phyloP scores from a whole-genome alignment of 1,139 yeast genomes.

The Suhomyces maxii region DNA sequence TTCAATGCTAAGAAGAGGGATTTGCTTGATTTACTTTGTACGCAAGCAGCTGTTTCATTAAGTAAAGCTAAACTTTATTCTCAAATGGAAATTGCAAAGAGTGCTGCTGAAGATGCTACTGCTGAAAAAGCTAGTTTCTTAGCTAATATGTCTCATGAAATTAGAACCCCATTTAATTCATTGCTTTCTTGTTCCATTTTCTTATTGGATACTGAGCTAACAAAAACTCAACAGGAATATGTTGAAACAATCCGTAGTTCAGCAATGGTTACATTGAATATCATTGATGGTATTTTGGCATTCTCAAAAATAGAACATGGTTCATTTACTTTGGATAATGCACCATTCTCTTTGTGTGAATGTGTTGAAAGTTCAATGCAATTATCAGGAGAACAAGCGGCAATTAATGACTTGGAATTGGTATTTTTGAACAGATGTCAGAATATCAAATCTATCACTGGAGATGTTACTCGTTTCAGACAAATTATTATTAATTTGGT shows the following conservation, averaged over 20 bases:
- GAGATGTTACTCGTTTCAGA: slow-evolving; percentile 53
- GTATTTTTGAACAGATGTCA: slow-evolving; percentile 49
- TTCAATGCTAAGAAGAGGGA: slow-evolving; percentile 40
- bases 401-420: slow-evolving; percentile 46
- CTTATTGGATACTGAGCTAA: slow-evolving; percentile 49
- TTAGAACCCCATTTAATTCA: slow-evolving; percentile 60
- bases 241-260: slow-evolving; percentile 55
- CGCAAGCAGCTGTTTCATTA: slow-evolving; percentile 56
- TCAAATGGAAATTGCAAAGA: slow-evolving; percentile 54
- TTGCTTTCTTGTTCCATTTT: slow-evolving; percentile 56
- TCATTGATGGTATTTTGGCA: slow-evolving; percentile 58
- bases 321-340: slow-evolving; percentile 45
- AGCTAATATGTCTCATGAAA: slow-evolving; percentile 64
- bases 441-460: slow-evolving; percentile 42
- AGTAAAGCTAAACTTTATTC: slow-evolving; percentile 49
- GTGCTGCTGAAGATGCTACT: slow-evolving; percentile 60
- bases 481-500: slow-evolving; percentile 56
- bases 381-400: slow-evolving; percentile 54
- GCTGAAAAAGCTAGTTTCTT: slow-evolving; percentile 58
- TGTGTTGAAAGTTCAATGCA: slow-evolving; percentile 55
- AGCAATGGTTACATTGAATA: slow-evolving; percentile 53
- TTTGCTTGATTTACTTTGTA: slow-evolving; percentile 46
- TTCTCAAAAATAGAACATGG: slow-evolving; percentile 61
- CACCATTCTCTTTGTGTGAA: slow-evolving; percentile 51
- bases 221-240: slow-evolving; percentile 50